These are phyloP conservation scores for Aspergillus ochraceus DNA, from an alignment of 2,329 filamentous ascomycete genomes.

Conservation along the genomic window DNA sequence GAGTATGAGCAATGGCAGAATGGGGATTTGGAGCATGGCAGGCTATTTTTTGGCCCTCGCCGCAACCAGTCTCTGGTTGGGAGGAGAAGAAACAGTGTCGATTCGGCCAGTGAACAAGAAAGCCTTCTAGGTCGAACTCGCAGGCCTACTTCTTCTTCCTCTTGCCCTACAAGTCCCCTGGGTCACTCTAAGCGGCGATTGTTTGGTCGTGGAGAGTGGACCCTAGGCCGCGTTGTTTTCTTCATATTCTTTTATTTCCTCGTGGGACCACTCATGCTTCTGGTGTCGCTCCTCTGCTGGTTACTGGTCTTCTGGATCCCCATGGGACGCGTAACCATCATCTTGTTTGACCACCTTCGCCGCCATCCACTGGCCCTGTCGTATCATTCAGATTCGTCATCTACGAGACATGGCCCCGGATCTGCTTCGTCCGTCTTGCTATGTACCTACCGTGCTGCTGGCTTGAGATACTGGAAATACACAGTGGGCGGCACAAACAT, in stretches of 20 bases:
- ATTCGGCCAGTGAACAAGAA: conserved; percentile 85
- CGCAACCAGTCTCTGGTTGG: conserved; percentile 77
- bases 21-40: conserved; percentile 91
- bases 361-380: conserved; percentile 89
- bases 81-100: conserved; percentile 81
- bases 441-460: conserved; percentile 95
- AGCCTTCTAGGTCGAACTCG: conserved; percentile 74
- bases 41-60: conserved; percentile 89
- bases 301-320: conserved; percentile 96
- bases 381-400: conserved; percentile 82
- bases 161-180: conserved; percentile 28
- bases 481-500: conserved; percentile 98
- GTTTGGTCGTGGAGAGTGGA: conserved; percentile 96
- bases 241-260: conserved; percentile 95
- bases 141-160: conserved; percentile 44
- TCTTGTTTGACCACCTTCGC: conserved; percentile 86
- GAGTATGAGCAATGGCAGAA: conserved; percentile 99
- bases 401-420: conserved; percentile 68
- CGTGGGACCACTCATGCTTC: conserved; percentile 79
- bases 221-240: conserved; percentile 88
- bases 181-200: conserved; percentile 72
- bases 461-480: conserved; percentile 98
- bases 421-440: conserved; percentile 83
- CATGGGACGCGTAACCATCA: conserved; percentile 92
- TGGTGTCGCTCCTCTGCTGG: conserved; percentile 90